Evolutionary conservation across 208 protist species (phyloP), one percentile per base, ranked within the genome.

Genomic region (Trypanosoma rangeli): DNA sequence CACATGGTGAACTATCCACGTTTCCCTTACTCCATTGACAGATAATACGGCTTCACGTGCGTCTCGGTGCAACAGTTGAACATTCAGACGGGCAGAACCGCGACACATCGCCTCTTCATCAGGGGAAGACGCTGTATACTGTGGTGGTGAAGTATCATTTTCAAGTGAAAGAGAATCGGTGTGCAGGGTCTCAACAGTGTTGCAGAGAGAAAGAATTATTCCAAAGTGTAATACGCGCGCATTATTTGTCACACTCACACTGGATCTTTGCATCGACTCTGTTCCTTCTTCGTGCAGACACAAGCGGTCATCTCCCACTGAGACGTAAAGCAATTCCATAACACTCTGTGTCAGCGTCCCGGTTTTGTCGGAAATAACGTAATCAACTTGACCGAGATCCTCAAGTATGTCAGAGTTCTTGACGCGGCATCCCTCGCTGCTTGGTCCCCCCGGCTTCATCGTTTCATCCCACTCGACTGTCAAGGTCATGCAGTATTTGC

Each of bases 331-430:
- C 48, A 98, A 81, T 55, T 87, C 71, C 97, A 98, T 98, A 33
- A 95, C 77, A 64, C 98, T 98, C 65, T 98, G 80, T 48, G 97
- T 98, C 53, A 98, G 74, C 18, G 97, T 98, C 29, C 96, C 96
- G 1, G 97, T 98, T 71, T 98, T 98, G 78, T 98, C 97, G 13
- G 91, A 93, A 2, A 98, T 80, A 5, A 98, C 74, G 70, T 96
- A 97, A 75, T 98, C 86, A 10, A 98, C 86, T 74, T 98, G 95
- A 16, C 94, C 97, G 0, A 98, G 77, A 71, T 98, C 97, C 64
- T 98, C 96, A 16, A 93, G 73, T 33, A 98, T 95, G 44, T 83
- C 80, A 0, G 96, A 98, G 68, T 94, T 97, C 64, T 85, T 85
- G 8, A 92, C 93, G 22, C 57, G 55, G 70, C 85, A 90, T 12